Percentiles rank a stretch among this genome's conserved stretches.
Conservation (phyloP, 768 basidiomycete species). For the Termitomyces sp. region DNA sequence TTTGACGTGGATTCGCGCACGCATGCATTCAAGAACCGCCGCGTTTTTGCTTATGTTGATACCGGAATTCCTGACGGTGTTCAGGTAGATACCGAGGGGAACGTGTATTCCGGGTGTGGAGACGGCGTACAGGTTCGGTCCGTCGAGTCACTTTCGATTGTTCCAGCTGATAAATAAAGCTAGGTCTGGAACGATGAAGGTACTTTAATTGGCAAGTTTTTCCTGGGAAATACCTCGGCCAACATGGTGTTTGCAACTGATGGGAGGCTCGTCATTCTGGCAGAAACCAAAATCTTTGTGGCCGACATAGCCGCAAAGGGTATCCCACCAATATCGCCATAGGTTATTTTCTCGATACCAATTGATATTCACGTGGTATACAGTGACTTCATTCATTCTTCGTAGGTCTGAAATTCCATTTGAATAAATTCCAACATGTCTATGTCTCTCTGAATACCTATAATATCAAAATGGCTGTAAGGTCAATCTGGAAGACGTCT, state of each 20-base stretch:
- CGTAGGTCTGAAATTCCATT: not conserved
- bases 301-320: constrained; percentile 37
- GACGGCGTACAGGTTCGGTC: constrained; percentile 56
- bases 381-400: not conserved
- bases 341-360: not conserved
- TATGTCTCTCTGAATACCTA: too few relatives aligned
- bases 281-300: constrained; percentile 41
- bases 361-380: too few relatives aligned
- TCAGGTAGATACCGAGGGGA: constrained; percentile 56
- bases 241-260: constrained; percentile 41
- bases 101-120: constrained; percentile 64
- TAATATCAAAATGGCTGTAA: too few relatives aligned
- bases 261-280: constrained; percentile 38
- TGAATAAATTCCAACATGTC: too few relatives aligned
- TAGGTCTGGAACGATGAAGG: constrained; percentile 53
- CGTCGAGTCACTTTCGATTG: not conserved
- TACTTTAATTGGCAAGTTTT: constrained; percentile 60
- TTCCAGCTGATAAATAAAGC: not conserved
- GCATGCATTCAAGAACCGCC: constrained; percentile 49
- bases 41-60: constrained; percentile 63
- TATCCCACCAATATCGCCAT: constrained; percentile 9
- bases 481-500: too few relatives aligned
- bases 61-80: constrained; percentile 67
- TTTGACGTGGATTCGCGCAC: constrained; percentile 59
- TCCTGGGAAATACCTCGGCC: constrained; percentile 37